phyloP scores from a whole-genome alignment of 768 basidiomycete genomes.

The Russula compacta region DNA sequence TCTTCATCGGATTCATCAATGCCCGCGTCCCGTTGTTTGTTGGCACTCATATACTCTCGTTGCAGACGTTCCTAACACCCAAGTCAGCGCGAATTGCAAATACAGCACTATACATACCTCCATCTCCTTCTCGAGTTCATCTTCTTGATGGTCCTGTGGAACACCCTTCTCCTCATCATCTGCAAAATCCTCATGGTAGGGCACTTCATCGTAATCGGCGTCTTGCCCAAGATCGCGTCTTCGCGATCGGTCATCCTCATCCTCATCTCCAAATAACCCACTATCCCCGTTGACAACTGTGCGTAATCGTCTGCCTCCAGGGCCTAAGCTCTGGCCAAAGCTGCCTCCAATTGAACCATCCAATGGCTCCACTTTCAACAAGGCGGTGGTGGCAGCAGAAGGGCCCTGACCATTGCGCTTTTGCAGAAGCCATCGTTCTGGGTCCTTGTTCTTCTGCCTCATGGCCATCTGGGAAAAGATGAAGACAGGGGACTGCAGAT shows the following conservation, averaged over 20 bases:
- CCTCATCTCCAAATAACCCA: conserved; percentile 54
- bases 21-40: conserved; percentile 59
- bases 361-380: conserved; percentile 55
- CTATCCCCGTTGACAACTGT: conserved; percentile 59
- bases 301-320: conserved; percentile 57
- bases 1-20: conserved; percentile 71
- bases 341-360: conserved; percentile 41
- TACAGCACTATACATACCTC: conserved; percentile 40
- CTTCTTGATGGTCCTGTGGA: conserved; percentile 65
- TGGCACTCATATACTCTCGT: conserved; percentile 70
- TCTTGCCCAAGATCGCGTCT: conserved; percentile 62
- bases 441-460: conserved; percentile 66
- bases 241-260: conserved; percentile 40
- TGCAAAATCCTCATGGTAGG: conserved; percentile 76
- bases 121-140: conserved; percentile 67
- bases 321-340: conserved; percentile 50
- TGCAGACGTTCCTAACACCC: conserved; percentile 65
- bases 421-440: conserved; percentile 59
- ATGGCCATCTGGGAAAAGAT: conserved; percentile 34
- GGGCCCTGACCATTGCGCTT: conserved; percentile 49
- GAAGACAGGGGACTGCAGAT: conserved; percentile 20
- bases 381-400: conserved; percentile 53
- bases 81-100: conserved; percentile 10
- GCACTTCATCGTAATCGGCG: conserved; percentile 74
- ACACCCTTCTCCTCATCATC: conserved; percentile 76